phyloP scores from a whole-genome alignment of 1,139 yeast species.

The Nakaseomyces delphensis region DNA sequence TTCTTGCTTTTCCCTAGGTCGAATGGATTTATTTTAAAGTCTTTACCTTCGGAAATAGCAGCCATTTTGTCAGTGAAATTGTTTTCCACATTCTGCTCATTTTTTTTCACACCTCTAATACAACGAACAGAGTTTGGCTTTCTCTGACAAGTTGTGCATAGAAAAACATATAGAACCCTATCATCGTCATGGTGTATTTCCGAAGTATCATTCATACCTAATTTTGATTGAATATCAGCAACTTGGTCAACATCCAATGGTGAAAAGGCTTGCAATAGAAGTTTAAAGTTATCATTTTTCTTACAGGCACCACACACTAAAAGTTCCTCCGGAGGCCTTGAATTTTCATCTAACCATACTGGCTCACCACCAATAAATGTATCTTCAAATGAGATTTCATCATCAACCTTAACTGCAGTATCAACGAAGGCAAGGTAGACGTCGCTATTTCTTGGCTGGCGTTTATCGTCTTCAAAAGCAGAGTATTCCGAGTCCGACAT shows the following conservation, averaged over 20 bases:
- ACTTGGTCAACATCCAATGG: slow-evolving; percentile 45
- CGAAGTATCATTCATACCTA: slow-evolving; percentile 12
- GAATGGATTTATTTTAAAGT: slow-evolving; percentile 37
- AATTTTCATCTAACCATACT: slow-evolving; percentile 45
- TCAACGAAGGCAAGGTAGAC: slow-evolving; percentile 60
- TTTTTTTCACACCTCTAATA: slow-evolving; percentile 63
- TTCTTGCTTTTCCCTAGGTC: slow-evolving; percentile 27
- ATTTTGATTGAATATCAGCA: slow-evolving; percentile 16
- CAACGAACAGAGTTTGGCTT: slow-evolving; percentile 64
- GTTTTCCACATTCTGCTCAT: slow-evolving; percentile 35
- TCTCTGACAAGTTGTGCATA: slow-evolving; percentile 65
- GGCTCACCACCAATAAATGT: slow-evolving; percentile 78
- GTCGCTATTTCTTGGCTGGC: slow-evolving; percentile 19
- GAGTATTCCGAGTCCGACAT: slow-evolving; percentile 16
- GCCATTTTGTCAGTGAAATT: slow-evolving; percentile 34
- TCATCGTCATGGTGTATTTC: slow-evolving; percentile 55
- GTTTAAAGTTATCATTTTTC: slow-evolving; percentile 43
- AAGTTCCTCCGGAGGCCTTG: slow-evolving; percentile 46
- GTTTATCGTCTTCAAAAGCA: slow-evolving; percentile 26
- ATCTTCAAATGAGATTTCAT: slow-evolving; percentile 55
- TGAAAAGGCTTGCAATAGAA: slow-evolving; percentile 71
- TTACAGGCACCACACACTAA: slow-evolving; percentile 59
- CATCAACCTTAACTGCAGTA: slow-evolving; percentile 35
- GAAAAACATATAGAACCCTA: slow-evolving; percentile 70
- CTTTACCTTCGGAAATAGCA: slow-evolving; percentile 38